phyloP scores from a whole-genome alignment of 805 yeast species.

The Peterozyma toletana region DNA sequence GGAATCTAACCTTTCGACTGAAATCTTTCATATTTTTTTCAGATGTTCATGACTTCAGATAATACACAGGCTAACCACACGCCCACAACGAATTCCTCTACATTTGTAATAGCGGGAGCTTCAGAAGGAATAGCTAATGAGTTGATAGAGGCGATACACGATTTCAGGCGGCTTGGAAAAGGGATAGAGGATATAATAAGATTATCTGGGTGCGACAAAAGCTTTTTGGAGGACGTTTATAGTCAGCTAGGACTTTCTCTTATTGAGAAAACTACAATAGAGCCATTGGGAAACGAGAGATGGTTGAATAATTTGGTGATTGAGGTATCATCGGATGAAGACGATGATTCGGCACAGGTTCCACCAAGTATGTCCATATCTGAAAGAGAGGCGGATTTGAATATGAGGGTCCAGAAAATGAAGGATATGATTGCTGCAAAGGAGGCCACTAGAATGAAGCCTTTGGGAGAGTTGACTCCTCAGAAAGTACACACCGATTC shows the following conservation, averaged over 20 bases:
- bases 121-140: background rate
- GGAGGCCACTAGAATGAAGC: background rate
- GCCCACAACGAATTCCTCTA: too few relatives aligned
- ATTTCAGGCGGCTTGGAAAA: background rate
- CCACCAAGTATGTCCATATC: background rate
- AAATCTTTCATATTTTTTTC: too few relatives aligned
- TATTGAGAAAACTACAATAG: background rate
- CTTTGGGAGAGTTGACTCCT: background rate
- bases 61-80: too few relatives aligned
- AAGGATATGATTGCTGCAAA: background rate
- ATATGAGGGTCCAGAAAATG: background rate
- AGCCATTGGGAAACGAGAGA: background rate
- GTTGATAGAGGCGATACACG: background rate
- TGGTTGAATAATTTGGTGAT: background rate
- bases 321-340: background rate
- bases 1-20: too few relatives aligned
- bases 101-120: too few relatives aligned
- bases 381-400: background rate
- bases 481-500: too few relatives aligned
- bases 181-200: too few relatives aligned
- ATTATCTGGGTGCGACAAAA: too few relatives aligned
- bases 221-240: too few relatives aligned
- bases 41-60: too few relatives aligned
- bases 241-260: too few relatives aligned
- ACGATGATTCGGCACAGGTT: background rate